A percentile compares a stretch with the other conserved stretches of the same genome.
phyloP scores from a whole-genome alignment of 495 filamentous ascomycete genomes.

The Trichoderma parareesei region DNA sequence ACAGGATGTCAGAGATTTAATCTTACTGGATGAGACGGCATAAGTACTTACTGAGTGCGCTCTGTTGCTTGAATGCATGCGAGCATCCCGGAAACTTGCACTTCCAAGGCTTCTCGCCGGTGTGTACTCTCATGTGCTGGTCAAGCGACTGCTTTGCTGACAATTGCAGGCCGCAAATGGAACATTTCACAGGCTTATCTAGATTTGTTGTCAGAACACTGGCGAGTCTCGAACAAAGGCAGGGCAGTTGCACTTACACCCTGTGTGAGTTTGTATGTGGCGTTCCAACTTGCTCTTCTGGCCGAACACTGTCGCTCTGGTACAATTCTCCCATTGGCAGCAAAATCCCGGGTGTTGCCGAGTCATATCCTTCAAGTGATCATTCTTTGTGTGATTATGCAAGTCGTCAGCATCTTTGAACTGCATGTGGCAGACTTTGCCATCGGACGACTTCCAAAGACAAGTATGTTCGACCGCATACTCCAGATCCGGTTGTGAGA shows the following conservation, averaged over 20 bases:
- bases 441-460: not conserved
- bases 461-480: constrained; percentile 16
- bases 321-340: constrained; percentile 42
- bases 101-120: constrained; percentile 50
- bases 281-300: constrained; percentile 54
- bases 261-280: constrained; percentile 55
- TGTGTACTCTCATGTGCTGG: constrained; percentile 54
- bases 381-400: constrained; percentile 15
- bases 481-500: constrained; percentile 29
- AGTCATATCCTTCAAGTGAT: constrained; percentile 13
- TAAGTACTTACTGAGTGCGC: constrained; percentile 41
- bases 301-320: constrained; percentile 37
- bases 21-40: not conserved
- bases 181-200: constrained; percentile 53
- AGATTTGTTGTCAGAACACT: constrained; percentile 9
- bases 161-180: constrained; percentile 45
- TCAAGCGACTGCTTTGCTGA: constrained; percentile 52
- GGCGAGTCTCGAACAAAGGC: not conserved
- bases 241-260: constrained; percentile 38
- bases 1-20: not conserved
- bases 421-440: not conserved
- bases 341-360: constrained; percentile 11
- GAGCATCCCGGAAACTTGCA: constrained; percentile 42
- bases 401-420: constrained; percentile 14
- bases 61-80: constrained; percentile 49